Base-by-base conservation (phyloP, 768 basidiomycete species). In the Kwoniella mangroviensis region DNA sequence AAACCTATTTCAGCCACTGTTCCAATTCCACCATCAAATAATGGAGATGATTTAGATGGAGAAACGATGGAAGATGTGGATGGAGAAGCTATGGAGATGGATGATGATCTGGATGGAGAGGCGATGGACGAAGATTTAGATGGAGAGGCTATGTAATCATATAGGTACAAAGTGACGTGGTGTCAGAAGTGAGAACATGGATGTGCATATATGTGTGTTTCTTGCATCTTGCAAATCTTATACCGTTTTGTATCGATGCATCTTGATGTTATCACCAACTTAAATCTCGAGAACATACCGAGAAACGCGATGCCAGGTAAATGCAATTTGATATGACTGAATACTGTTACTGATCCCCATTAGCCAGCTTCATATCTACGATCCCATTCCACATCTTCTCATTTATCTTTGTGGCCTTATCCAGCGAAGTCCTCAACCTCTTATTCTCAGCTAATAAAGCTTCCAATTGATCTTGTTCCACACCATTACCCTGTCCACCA, bases 331-430 rank as follows among this genome's bases (percentile, higher is more conserved):
- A 17, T 43, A 61, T n/a, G 21, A 41, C 10, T 15, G 61, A 17
- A 26, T 24, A 15, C 22, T 59, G 13, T 41, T 28, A 63, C 62
- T 49, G 40, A 41, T 66, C 65, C 10, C 56, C 65, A 52, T 61
- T 54, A 51, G 40, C 51, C 71, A 79, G 45, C 17, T 74, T 70
- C 49, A 77, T 65, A 73, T 91, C 89, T 34, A 95, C 91, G 1
- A 94, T 88, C 2, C 87, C 88, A 73, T 92, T 90, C 95, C 95
- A 97, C 90, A 97, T 96, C 63, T 87, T 86, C 78, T 97, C 93
- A 75, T 97, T 98, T 69, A 97, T 86, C n/a, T 90, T 88, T 78
- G 94, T 93, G 4, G 95, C 95, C 79, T 89, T 90, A 28, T 88
- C 88, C 6, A 98, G 85, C 70, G 93, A 90, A 56, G 88, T 87